Base-by-base conservation (phyloP, 345 rosid species). In the Ricinus communis region DNA sequence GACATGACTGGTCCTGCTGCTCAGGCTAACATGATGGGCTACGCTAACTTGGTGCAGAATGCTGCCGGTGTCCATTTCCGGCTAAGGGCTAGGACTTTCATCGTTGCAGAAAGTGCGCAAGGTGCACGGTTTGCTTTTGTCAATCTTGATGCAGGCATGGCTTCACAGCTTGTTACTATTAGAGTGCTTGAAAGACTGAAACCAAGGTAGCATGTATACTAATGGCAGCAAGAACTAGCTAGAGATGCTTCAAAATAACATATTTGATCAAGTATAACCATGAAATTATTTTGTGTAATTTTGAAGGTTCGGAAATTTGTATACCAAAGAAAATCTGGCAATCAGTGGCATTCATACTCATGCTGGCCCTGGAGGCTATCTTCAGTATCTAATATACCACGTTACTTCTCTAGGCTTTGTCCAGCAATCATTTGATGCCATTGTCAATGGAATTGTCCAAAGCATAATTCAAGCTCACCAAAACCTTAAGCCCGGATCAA, bases 1-100 rank as follows among this genome's bases (percentile, higher is more conserved):
- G 88, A 80, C 61, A 82, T 78, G 87, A 86, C 79, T 0, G 92
- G 93, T 13, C 92, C 93, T 1, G 87, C 93, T 10, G 85, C 85
- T n/a, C 76, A 73, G 14, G 82, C 84, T 45, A 86, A 84, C 78
- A 73, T 84, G 86, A 88, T 83, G 90, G 93, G 90, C n/a, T 88
- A 84, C 49, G 90, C 82, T 8, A 88, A 84, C 65, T 58, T 84
- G 27, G 77, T 64, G 0, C 93, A 88, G 71, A 79, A 27, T 30
- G 45, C 86, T 0, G 86, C 90, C 10, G 87, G 87, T 4, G 66
- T 88, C 67, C 93, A 86, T 82, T 86, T 88, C 79, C 74, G 88
- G 55, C 79, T 88, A 10, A 73, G 90, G 73, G 87, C 87, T 0
- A 76, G 93, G 68, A 59, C 85, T 54, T 88, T 88, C 60, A 65